Conservation (phyloP, 2,329 filamentous ascomycete species). For the Alternaria incomplexa region DNA sequence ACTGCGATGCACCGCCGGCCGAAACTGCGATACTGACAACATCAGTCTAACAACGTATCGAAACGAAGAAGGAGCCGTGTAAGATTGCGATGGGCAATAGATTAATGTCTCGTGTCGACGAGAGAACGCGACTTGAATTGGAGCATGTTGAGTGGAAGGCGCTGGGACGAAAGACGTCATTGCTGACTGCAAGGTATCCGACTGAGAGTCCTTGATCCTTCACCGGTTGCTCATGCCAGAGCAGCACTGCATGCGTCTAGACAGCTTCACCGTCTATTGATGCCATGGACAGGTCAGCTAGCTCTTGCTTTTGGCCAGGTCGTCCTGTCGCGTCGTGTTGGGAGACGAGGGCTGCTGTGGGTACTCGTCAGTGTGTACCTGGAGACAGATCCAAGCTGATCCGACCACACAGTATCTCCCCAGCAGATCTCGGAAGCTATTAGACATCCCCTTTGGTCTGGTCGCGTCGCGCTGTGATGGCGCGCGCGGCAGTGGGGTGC, state of each 20-base stretch:
- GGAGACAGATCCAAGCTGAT: neutral
- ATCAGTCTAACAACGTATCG: neutral
- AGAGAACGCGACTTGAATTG: too few species aligned
- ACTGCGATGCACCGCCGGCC: neutral
- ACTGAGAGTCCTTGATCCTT: neutral
- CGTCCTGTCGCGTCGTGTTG: neutral
- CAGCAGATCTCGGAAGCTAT: neutral
- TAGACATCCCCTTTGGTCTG: neutral
- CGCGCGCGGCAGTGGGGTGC: constrained; percentile 23
- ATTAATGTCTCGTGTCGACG: neutral
- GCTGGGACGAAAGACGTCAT: neutral
- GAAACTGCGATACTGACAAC: neutral
- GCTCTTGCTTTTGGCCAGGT: neutral
- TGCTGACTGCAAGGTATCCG: neutral
- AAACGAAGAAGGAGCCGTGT: neutral
- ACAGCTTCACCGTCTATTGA: neutral
- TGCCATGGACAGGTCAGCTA: neutral
- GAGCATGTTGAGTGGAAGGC: neutral
- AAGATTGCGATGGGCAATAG: too few species aligned
- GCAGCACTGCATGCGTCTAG: neutral
- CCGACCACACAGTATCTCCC: neutral
- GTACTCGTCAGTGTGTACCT: neutral
- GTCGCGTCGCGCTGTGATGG: constrained; percentile 25
- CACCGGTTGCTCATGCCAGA: neutral
- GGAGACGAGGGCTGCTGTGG: neutral